phyloP scores from a whole-genome alignment of 805 yeast genomes.

The Metschnikowia proteae region DNA sequence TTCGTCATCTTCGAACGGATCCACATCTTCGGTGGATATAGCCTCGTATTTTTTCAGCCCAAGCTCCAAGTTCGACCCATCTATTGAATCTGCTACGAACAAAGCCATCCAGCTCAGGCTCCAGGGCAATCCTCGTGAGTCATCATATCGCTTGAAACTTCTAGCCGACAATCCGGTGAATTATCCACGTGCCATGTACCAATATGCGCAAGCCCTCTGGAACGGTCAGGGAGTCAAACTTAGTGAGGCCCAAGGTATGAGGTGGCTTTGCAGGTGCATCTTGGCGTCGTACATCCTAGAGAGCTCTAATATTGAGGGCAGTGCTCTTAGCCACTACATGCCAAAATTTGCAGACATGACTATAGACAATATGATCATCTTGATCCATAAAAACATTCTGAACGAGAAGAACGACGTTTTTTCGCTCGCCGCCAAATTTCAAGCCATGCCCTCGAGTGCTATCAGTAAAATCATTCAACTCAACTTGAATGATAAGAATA shows the following conservation, averaged over 20 bases:
- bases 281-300: conserved; percentile 19
- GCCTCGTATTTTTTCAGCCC: conserved; percentile 7
- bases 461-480: conserved; percentile 24
- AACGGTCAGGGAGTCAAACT: conserved; percentile 65
- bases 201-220: conserved; percentile 64
- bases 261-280: conserved; percentile 55
- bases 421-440: conserved; percentile 23
- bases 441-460: conserved; percentile 22
- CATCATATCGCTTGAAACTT: conserved; percentile 61
- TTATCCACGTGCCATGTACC: conserved; percentile 56
- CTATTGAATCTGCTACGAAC: conserved; percentile 35
- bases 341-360: conserved; percentile 24
- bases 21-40: conserved; percentile 6
- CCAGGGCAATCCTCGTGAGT: conserved; percentile 60
- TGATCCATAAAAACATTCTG: conserved; percentile 24
- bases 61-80: conserved; percentile 16
- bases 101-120: conserved; percentile 50
- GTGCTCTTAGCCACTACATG: conserved; percentile 17
- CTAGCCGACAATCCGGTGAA: conserved; percentile 61
- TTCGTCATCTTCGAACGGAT: conserved; percentile 10
- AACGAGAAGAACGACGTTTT: conserved; percentile 26
- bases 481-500: conserved; percentile 37
- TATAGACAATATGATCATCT: conserved; percentile 27
- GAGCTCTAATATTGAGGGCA: conserved; percentile 6
- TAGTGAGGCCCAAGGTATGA: conserved; percentile 50